These are phyloP conservation scores for Spathaspora gorwiae DNA, from an alignment of 805 yeast genomes.

Conservation along the genomic window DNA sequence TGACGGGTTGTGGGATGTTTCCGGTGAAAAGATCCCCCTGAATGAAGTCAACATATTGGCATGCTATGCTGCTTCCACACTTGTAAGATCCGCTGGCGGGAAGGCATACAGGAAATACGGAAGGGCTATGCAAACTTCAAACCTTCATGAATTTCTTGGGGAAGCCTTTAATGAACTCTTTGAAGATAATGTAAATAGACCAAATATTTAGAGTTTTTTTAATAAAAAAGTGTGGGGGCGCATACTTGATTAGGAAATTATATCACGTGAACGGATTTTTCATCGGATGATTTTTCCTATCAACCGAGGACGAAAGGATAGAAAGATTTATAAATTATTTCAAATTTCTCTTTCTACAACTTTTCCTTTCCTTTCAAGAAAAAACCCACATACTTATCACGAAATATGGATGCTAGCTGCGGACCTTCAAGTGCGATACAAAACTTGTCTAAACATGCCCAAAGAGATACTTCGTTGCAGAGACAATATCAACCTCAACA, in stretches of 20 bases:
- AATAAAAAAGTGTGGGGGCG: no score
- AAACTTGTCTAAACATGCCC: slow-evolving; percentile 38
- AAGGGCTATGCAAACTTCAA: slow-evolving; percentile 81
- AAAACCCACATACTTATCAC: neutral
- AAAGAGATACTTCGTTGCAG: slow-evolving; percentile 37
- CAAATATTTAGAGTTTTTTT: neutral
- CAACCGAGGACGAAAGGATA: no score
- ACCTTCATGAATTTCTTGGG: slow-evolving; percentile 66
- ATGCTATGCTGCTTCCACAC: slow-evolving; percentile 64
- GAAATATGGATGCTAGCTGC: slow-evolving; percentile 36
- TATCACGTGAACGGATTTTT: neutral
- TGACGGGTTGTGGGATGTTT: slow-evolving; percentile 49
- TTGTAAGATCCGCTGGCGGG: slow-evolving; percentile 62
- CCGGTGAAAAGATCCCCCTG: slow-evolving; percentile 18
- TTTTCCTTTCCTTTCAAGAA: no score
- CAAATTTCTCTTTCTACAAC: no score
- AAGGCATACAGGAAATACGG: slow-evolving; percentile 64
- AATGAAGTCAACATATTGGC: slow-evolving; percentile 44
- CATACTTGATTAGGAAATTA: neutral
- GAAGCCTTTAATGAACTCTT: slow-evolving; percentile 49
- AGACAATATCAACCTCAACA: slow-evolving; percentile 2
- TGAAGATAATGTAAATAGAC: neutral
- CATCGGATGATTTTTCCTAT: no score
- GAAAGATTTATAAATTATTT: no score
- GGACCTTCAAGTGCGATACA: slow-evolving; percentile 43